phyloP scores from a whole-genome alignment of 305 asterid species.

The Plantago coronopus region DNA sequence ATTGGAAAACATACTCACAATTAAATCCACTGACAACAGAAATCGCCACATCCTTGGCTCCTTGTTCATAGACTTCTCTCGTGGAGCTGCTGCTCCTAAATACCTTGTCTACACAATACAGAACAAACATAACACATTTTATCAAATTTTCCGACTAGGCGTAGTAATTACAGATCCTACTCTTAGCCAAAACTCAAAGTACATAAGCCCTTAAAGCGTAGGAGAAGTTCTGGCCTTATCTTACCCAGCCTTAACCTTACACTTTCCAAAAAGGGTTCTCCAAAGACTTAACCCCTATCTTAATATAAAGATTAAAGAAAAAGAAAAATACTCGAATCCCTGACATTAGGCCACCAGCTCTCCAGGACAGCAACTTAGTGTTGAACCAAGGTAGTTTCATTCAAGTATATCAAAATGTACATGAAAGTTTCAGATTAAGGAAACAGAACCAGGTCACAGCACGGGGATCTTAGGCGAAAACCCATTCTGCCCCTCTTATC shows the following conservation, averaged over 20 bases:
- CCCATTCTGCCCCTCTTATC: no score
- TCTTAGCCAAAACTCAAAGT: conserved; percentile 14
- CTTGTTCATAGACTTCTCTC: conserved; percentile 79
- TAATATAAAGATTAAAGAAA: no score
- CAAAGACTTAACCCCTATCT: no score
- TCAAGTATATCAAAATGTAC: no score
- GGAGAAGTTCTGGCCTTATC: no score
- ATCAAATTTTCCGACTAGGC: conserved; percentile 11
- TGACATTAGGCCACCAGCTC: no score
- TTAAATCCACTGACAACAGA: conserved; percentile 78
- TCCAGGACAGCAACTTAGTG: no score
- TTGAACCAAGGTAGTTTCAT: no score
- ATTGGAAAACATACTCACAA: conserved; percentile 42
- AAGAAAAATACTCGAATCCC: no score
- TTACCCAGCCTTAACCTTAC: no score
- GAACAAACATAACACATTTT: neutral
- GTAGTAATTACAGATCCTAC: conserved; percentile 3
- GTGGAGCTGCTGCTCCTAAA: conserved; percentile 71
- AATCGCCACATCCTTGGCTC: conserved; percentile 83
- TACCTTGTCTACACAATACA: conserved; percentile 54
- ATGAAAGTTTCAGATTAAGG: neutral
- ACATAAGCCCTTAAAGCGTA: neutral
- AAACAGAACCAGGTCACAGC: conserved; percentile 1
- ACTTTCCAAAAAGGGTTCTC: no score
- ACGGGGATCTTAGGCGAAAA: neutral